phyloP scores from a whole-genome alignment of 148 eudicot species.

The Cornus kousa region DNA sequence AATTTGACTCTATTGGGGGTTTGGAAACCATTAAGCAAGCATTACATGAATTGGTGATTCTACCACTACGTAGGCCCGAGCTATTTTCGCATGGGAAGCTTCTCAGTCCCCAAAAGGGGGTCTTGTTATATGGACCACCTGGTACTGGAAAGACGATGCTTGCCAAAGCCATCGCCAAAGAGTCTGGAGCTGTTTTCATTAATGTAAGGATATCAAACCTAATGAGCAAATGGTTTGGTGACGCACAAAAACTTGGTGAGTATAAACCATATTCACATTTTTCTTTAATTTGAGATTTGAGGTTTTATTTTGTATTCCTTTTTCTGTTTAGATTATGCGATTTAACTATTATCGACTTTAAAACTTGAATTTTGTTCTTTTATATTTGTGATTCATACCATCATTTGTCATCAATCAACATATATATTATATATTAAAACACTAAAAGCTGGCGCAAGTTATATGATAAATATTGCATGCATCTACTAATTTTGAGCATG shows the following conservation, averaged over 20 bases:
- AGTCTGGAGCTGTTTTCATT: slow-evolving; percentile 96
- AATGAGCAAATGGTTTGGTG: slow-evolving; percentile 99
- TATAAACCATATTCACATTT: slow-evolving; percentile 7
- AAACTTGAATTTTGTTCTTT: too few species aligned
- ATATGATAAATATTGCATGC: not conserved
- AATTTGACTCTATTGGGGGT: slow-evolving; percentile 81
- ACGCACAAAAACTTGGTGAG: slow-evolving; percentile 96
- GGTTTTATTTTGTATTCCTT: not conserved
- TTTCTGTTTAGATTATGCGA: not conserved
- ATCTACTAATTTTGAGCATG: not conserved
- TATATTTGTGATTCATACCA: not conserved
- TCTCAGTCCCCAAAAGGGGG: slow-evolving; percentile 92
- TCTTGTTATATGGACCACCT: slow-evolving; percentile 89
- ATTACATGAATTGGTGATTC: slow-evolving; percentile 80
- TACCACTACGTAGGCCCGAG: slow-evolving; percentile 85
- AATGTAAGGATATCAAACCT: slow-evolving; percentile 86
- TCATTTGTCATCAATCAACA: not conserved
- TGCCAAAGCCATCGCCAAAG: slow-evolving; percentile 97
- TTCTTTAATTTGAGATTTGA: not conserved
- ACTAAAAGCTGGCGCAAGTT: not conserved
- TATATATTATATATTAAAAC: not conserved
- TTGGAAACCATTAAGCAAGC: slow-evolving; percentile 79
- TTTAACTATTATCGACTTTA: not conserved
- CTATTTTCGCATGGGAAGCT: slow-evolving; percentile 83
- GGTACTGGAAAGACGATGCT: slow-evolving; percentile 99